Evolutionary conservation across 352 stramenopile genomes (phyloP).

Genomic region (Phytophthora aleatoria): DNA sequence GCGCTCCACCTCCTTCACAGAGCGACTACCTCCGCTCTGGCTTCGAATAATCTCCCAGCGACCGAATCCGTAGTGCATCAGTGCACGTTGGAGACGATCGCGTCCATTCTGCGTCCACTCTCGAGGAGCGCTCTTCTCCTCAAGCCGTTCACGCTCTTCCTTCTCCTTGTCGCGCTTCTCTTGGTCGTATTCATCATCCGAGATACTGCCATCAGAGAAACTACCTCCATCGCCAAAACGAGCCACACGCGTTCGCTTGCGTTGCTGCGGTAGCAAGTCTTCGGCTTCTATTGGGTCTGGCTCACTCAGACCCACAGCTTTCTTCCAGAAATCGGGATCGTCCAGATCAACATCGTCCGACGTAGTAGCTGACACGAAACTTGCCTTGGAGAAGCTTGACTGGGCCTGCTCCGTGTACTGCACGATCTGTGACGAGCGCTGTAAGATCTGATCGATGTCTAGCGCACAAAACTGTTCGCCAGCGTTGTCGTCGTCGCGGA

Average conservation of each 20-base stretch:
- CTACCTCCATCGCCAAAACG: constrained; percentile 74
- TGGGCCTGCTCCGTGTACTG: constrained; percentile 87
- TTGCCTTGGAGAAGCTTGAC: constrained; percentile 92
- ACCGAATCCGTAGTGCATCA: constrained; percentile 90
- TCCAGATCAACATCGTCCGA: constrained; percentile 97
- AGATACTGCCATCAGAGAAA: constrained; percentile 73
- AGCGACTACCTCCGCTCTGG: constrained; percentile 86
- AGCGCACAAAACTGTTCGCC: constrained; percentile 96
- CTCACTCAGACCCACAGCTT: constrained; percentile 91
- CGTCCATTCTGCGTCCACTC: constrained; percentile 90
- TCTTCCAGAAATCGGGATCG: constrained; percentile 99
- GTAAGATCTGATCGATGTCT: constrained; percentile 98
- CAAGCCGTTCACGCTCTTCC: constrained; percentile 53
- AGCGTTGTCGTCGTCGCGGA: constrained; percentile 90
- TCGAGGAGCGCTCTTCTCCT: constrained; percentile 72
- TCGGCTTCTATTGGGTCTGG: constrained; percentile 64
- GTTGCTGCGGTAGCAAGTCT: constrained; percentile 76
- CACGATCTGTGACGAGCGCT: constrained; percentile 84
- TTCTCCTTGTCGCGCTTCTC: constrained; percentile 56
- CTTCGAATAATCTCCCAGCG: constrained; percentile 90
- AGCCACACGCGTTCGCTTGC: constrained; percentile 84
- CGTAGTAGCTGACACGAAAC: constrained; percentile 90
- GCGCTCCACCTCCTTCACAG: constrained; percentile 79
- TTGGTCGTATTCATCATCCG: constrained; percentile 61
- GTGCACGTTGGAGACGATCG: constrained; percentile 78